Percentiles rank a stretch among this genome's conserved stretches.
phyloP scores from a whole-genome alignment of 2,329 filamentous ascomycete species.

The Fusarium pseudoanthophilum region DNA sequence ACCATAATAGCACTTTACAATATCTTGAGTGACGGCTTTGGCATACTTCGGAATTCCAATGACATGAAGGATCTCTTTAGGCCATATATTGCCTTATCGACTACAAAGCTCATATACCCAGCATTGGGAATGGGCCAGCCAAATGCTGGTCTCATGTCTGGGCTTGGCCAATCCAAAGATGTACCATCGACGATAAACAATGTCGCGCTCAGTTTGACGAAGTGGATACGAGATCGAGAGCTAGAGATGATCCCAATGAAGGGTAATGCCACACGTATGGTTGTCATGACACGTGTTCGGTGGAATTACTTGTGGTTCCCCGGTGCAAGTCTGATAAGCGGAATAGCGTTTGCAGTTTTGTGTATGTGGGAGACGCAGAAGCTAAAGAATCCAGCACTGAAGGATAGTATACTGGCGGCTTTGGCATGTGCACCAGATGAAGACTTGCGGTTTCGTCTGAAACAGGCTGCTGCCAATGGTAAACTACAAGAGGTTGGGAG shows the following conservation, averaged over 20 bases:
- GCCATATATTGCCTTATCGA: fast-evolving
- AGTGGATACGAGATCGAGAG: slow-evolving; percentile 25
- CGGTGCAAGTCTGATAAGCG: neutral
- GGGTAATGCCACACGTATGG: neutral
- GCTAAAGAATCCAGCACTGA: neutral
- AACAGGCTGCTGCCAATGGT: neutral
- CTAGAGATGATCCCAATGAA: neutral
- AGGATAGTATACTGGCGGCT: neutral
- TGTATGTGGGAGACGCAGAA: slow-evolving; percentile 2
- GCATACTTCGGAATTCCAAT: neutral
- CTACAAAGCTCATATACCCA: neutral
- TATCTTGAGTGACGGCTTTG: neutral
- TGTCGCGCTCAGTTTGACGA: slow-evolving; percentile 13
- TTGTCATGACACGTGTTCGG: neutral
- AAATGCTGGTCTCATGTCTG: neutral
- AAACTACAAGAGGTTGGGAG: neutral
- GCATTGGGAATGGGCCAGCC: neutral
- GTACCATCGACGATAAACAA: neutral
- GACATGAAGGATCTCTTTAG: neutral
- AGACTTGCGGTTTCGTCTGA: neutral
- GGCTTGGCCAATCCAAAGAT: neutral
- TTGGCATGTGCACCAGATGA: neutral
- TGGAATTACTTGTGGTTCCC: slow-evolving; percentile 15
- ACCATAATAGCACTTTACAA: neutral
- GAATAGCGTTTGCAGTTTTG: neutral